Evolutionary conservation across 2,329 filamentous ascomycete species (phyloP), one percentile per base, ranked within the genome.

Genomic region (Colletotrichum eleusines): DNA sequence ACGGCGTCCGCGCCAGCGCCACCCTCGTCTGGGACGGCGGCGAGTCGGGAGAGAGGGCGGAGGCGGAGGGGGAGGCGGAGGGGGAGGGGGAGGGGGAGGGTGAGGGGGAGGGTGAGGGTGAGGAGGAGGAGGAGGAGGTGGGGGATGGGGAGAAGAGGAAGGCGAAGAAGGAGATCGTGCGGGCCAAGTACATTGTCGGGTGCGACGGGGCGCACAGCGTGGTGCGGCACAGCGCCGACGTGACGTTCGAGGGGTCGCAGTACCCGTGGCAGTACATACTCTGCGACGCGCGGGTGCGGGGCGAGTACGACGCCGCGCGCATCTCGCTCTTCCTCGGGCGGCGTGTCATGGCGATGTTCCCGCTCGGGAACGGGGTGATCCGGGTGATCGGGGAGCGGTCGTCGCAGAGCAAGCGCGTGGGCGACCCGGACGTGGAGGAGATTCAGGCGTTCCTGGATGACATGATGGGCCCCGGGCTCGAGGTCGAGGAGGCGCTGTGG

Each of bases 131-230:
- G 31, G 31, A 3, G 4, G 31, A 33, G 31, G 20, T 8, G 2
- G 20, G 5, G 9, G 42, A 46, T 8, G 20, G 5, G 42, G 2
- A 40, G 38, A 7, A 40, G 38, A 1, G 3, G 38, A 2, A n/a
- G 18, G 7, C 20, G 42, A 65, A 62, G 0, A 76, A 71, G 23
- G 75, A 79, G 40, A 69, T 75, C 38, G 28, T 83, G 63, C 75
- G 76, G 72, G 75, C 79, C 72, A 74, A 76, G 12, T 86, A 84
- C 66, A 78, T 86, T 16, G 81, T 84, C 42, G 85, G 84, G 28
- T 86, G 84, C 63, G 85, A 87, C 64, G 85, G 84, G 26, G 81
- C 83, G 0, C 83, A 83, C 73, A 84, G 81, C 33, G 71, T 76
- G 4, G 84, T 86, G 12, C 81, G 84, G 23, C 81, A 80, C 63